These are phyloP conservation scores for Thelephora ganbajun DNA, from an alignment of 768 basidiomycete species.

Conservation along the genomic window DNA sequence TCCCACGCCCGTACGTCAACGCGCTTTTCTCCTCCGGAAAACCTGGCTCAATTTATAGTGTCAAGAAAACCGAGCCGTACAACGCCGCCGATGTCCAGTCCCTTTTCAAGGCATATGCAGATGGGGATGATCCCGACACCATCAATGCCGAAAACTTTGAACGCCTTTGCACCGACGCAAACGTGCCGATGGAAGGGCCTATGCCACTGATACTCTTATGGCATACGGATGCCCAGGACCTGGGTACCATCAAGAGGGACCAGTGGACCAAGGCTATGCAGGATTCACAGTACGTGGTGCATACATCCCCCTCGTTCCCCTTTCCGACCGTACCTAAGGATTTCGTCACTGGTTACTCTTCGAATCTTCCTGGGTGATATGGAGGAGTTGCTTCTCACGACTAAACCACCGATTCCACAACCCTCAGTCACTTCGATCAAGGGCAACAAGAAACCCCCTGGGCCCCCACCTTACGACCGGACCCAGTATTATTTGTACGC, in stretches of 20 bases:
- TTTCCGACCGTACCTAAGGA: constrained; percentile 18
- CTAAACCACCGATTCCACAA: constrained; percentile 22
- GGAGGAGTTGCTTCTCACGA: constrained; percentile 42
- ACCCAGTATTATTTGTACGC: constrained; percentile 35
- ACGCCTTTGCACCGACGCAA: constrained; percentile 51
- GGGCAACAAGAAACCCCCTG: constrained; percentile 19
- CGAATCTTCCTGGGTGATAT: constrained; percentile 42
- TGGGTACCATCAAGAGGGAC: constrained; percentile 54
- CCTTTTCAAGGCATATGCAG: constrained; percentile 49
- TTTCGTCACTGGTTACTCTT: constrained; percentile 35
- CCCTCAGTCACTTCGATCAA: constrained; percentile 12
- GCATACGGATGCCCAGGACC: constrained; percentile 56
- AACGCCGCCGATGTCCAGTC: constrained; percentile 31
- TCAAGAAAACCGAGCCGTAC: constrained; percentile 25
- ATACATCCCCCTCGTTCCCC: neutral
- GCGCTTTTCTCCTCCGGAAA: neutral
- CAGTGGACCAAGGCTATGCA: constrained; percentile 57
- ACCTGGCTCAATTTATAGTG: neutral
- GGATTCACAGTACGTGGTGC: constrained; percentile 26
- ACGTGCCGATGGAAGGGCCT: constrained; percentile 62
- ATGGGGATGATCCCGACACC: constrained; percentile 32
- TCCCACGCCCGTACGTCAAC: neutral
- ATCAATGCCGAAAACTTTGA: constrained; percentile 69
- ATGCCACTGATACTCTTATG: constrained; percentile 63
- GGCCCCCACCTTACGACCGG: constrained; percentile 41